A percentile compares a stretch with the other conserved stretches of the same genome.
Evolutionary conservation across 2,329 filamentous ascomycete species (phyloP).

Genomic region (Venturia effusa): DNA sequence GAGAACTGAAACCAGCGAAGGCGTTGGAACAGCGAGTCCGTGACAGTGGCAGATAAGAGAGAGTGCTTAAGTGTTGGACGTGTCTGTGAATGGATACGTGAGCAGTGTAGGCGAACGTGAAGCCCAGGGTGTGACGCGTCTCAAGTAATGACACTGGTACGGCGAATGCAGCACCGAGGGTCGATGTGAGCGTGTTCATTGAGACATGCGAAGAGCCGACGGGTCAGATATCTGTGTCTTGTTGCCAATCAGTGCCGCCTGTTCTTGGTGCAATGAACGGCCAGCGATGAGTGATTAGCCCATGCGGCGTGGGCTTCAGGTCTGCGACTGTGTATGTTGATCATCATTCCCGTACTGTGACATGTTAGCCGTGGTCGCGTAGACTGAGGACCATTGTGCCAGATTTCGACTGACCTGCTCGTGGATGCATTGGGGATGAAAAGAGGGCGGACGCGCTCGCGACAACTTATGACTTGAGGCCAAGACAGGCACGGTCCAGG

Average conservation of each 20-base stretch:
- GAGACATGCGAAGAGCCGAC: background rate
- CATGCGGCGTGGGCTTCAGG: constrained; percentile 2
- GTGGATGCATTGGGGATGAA: background rate
- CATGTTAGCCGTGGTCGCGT: background rate
- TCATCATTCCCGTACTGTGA: background rate
- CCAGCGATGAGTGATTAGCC: background rate
- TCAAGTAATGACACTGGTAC: background rate
- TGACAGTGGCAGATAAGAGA: background rate
- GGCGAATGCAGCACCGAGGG: background rate
- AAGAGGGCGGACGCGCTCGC: background rate
- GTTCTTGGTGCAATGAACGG: background rate
- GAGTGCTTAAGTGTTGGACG: background rate
- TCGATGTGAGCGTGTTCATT: background rate
- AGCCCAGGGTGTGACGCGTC: background rate
- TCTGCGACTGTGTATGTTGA: background rate
- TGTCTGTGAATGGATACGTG: background rate
- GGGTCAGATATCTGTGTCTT: constrained; percentile 12
- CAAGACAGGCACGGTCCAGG: background rate
- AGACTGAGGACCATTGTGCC: background rate
- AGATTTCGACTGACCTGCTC: background rate
- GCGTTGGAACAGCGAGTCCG: background rate
- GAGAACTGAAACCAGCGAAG: background rate
- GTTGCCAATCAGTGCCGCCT: background rate
- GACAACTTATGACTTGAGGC: background rate
- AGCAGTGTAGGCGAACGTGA: background rate